Evolutionary conservation across 441 rosid genomes (phyloP), one percentile per base, ranked within the genome.

Genomic region (Melianthus villosus): DNA sequence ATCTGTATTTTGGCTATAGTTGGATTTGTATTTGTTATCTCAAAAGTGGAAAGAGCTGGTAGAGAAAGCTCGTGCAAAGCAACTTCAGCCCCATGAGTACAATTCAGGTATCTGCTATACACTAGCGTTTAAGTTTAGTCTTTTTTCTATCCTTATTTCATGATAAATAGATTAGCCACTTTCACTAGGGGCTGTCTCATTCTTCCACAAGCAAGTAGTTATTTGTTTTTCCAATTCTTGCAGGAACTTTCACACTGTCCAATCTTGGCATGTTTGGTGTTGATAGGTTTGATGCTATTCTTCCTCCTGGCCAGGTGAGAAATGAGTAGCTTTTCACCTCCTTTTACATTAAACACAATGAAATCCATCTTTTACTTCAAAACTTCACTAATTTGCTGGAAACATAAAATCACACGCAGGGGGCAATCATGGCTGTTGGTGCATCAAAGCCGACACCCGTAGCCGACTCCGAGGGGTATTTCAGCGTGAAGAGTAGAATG

Each of bases 371-470:
- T 19, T 30, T 14, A 22, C 19, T 12, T 6, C 7, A 23, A 37
- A 29, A 25, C 28, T 42, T 29, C 36, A 37, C 26, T 36, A 11
- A 27, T 51, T 31, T 55, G 34, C 29, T 59, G n/a, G n/a, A 25
- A 44, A 8, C 13, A 12, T 34, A 50, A 39, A 34, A 39, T 50
- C 47, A 43, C 54, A 34, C 61, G 15, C 67, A 89, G 98, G 98
- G 98, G 31, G 98, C 96, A 35, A 89, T 89, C 50, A 84, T 89
- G 94, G 94, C 96, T 45, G 98, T 84, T 63, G 94, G 94, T 63
- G 94, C 94, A 40, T 84, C 98, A 50, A 84, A 84, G 44, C 96
- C 96, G 20, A 77, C 79, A 15, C 94, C 73, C 25, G 75, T 79
- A 32, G 89, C 96, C 61, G 86, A 75, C 47, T 56, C 64, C 5